Percentiles rank a stretch among this genome's conserved stretches.
Conservation (phyloP, 2,329 filamentous ascomycete genomes). For the Mycosphaerella sp. region DNA sequence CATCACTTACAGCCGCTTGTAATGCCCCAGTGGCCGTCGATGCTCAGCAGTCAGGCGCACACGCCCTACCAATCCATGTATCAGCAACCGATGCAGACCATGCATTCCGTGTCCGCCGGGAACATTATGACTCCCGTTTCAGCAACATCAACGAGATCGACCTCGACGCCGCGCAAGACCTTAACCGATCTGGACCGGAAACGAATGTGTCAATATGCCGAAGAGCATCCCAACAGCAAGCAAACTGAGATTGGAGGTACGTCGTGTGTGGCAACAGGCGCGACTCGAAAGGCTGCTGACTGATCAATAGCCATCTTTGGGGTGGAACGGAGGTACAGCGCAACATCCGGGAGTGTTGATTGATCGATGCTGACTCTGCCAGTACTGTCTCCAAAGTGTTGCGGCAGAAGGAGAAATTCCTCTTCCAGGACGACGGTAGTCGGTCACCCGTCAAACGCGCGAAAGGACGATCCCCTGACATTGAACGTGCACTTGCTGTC, state of each 20-base stretch:
- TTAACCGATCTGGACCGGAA: conserved; percentile 85
- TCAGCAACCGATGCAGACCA: conserved; percentile 49
- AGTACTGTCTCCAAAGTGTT: conserved; percentile 99
- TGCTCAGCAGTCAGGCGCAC: conserved; percentile 62
- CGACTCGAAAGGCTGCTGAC: conserved; percentile 16
- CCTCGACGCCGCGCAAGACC: conserved; percentile 52
- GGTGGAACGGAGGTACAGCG: conserved; percentile 84
- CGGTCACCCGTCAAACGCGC: conserved; percentile 72
- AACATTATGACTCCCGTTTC: conserved; percentile 50
- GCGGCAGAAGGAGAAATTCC: conserved; percentile 88
- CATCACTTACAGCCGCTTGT: conserved; percentile 63
- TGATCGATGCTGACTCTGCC: conserved; percentile 13
- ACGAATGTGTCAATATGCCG: conserved; percentile 88
- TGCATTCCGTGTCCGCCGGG: conserved; percentile 42
- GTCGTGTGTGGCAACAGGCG: conserved; percentile 26
- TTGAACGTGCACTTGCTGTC: conserved; percentile 81
- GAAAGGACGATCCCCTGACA: conserved; percentile 83
- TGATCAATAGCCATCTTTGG: conserved; percentile 67
- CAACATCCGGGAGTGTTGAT: neutral
- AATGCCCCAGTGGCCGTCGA: conserved; percentile 76
- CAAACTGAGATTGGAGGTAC: conserved; percentile 91
- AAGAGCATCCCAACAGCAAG: conserved; percentile 82
- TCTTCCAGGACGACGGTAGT: conserved; percentile 72
- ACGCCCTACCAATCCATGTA: conserved; percentile 56
- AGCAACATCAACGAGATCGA: conserved; percentile 41